Evolutionary conservation across 345 rosid species (phyloP).

Genomic region (Raphanus raphanistrum): DNA sequence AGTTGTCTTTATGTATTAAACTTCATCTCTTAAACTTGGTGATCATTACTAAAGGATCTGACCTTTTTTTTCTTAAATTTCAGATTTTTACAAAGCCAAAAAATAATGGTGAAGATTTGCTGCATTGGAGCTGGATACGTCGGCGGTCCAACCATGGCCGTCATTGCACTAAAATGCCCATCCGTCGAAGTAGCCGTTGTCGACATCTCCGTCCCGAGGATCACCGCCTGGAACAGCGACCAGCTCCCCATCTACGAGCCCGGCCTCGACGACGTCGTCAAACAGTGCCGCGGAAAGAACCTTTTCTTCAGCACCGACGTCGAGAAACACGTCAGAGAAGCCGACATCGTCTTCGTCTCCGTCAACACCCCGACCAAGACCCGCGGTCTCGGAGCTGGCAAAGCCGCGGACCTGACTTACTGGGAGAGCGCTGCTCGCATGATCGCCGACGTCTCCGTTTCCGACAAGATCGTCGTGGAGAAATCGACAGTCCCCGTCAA

Average conservation of each 20-base stretch:
- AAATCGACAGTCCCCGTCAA: conserved; percentile 94
- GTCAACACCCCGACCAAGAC: conserved; percentile 94
- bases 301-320: conserved; percentile 92
- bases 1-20: not conserved
- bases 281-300: conserved; percentile 83
- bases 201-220: conserved; percentile 76
- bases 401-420: conserved; percentile 94
- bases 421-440: conserved; percentile 98
- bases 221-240: conserved; percentile 86
- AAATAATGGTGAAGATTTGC: conserved; percentile 84
- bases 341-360: conserved; percentile 87
- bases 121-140: conserved; percentile 99
- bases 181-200: conserved; percentile 84
- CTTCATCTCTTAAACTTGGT: not conserved
- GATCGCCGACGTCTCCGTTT: conserved; percentile 88
- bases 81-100: conserved; percentile 37
- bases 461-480: conserved; percentile 91
- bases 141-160: conserved; percentile 97
- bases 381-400: conserved; percentile 92
- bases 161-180: conserved; percentile 91
- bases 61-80: not conserved
- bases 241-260: conserved; percentile 94
- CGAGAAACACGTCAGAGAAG: conserved; percentile 78
- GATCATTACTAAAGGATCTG: conserved; percentile 5
- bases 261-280: conserved; percentile 80